phyloP scores from a whole-genome alignment of 2,329 filamentous ascomycete genomes.

The Exserohilum rostratum region DNA sequence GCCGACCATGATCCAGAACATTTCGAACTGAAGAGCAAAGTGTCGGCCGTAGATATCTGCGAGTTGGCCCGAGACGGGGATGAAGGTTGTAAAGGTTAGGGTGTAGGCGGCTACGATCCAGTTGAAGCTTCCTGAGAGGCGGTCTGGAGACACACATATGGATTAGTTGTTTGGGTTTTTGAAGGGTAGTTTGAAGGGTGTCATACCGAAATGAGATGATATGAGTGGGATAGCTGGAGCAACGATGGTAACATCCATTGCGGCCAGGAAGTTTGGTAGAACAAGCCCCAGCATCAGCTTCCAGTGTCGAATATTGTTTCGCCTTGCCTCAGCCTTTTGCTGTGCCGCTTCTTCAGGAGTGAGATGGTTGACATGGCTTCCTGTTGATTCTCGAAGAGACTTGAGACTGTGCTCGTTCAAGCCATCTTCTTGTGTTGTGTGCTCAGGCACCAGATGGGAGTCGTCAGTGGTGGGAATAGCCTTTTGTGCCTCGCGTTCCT shows the following conservation, averaged over 20 bases:
- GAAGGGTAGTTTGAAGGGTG: not conserved
- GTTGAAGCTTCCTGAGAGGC: constrained; percentile 59
- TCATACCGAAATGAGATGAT: constrained; percentile 66
- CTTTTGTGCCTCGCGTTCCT: constrained; percentile 30
- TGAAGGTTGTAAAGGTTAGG: constrained; percentile 69
- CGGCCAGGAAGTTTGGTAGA: constrained; percentile 66
- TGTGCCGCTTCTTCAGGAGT: constrained; percentile 19
- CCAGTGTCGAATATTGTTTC: constrained; percentile 57
- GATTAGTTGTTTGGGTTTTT: constrained; percentile 11
- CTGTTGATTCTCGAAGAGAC: not conserved
- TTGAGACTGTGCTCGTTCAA: not conserved
- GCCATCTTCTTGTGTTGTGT: not conserved
- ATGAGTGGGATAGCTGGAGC: constrained; percentile 67
- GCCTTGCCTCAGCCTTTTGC: constrained; percentile 20
- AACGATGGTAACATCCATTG: constrained; percentile 69
- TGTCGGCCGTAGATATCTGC: constrained; percentile 70
- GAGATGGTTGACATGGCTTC: constrained; percentile 14
- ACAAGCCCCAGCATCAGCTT: constrained; percentile 65
- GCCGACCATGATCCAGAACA: constrained; percentile 61
- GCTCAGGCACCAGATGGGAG: constrained; percentile 30
- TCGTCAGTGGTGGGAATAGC: constrained; percentile 30
- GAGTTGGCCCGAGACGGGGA: constrained; percentile 69
- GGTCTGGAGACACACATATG: constrained; percentile 45
- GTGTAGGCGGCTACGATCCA: constrained; percentile 75
- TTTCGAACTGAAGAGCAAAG: constrained; percentile 61